A percentile compares a stretch with the other conserved stretches of the same genome.
Evolutionary conservation across 345 rosid species (phyloP).

Genomic region (Excoecaria cochinchinensis): DNA sequence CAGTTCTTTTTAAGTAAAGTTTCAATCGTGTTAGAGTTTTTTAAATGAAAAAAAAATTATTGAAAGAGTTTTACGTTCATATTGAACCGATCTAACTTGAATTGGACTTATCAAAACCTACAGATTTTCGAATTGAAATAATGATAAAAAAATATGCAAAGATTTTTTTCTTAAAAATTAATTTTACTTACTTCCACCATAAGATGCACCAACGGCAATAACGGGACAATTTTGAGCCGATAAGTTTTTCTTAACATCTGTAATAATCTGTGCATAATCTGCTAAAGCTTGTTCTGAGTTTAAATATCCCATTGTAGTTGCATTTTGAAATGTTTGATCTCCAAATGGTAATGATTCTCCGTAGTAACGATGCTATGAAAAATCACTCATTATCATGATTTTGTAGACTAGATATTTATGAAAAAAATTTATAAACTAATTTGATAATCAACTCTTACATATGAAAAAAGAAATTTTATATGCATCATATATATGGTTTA

Average conservation of each 20-base stretch:
- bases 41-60: too few species aligned
- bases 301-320: neutral
- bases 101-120: neutral
- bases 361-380: constrained; percentile 2
- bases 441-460: too few species aligned
- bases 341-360: constrained; percentile 16
- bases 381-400: neutral
- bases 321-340: neutral
- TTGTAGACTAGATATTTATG: too few species aligned
- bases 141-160: too few species aligned
- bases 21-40: too few species aligned
- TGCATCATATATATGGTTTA: neutral
- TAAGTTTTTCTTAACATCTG: neutral
- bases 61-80: too few species aligned
- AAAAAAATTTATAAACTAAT: too few species aligned
- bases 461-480: too few species aligned
- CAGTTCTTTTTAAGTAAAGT: too few species aligned
- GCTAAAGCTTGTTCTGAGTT: constrained; percentile 14
- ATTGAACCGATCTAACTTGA: neutral
- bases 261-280: constrained; percentile 10
- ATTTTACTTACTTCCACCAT: constrained; percentile 6
- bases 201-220: constrained; percentile 8
- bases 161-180: neutral
- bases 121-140: neutral
- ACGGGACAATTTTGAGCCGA: neutral